Conservation (phyloP, 2,329 filamentous ascomycete species). For the Orbilia blumenaviensis region DNA sequence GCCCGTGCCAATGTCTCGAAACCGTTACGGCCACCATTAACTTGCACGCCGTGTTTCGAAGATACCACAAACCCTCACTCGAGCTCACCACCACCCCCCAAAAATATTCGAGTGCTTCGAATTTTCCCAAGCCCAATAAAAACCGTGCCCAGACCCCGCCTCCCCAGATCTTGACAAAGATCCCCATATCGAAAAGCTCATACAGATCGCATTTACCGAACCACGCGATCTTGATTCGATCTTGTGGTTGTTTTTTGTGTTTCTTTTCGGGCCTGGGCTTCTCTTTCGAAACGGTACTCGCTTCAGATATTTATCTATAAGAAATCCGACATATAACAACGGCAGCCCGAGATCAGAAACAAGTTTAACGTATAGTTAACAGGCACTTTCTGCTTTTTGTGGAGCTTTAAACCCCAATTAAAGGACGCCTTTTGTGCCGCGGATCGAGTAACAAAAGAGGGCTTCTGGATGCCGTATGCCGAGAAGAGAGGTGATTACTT, state of each 20-base stretch:
- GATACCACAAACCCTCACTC: constrained; percentile 20
- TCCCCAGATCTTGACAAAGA: constrained; percentile 23
- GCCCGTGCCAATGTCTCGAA: constrained; percentile 36
- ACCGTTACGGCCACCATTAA: constrained; percentile 40
- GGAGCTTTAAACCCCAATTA: not conserved
- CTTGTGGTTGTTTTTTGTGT: too few relatives aligned
- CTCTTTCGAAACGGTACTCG: constrained; percentile 29
- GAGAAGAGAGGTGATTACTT: not conserved
- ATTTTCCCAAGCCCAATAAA: not conserved
- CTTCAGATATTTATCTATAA: constrained; percentile 43
- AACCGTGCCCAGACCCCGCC: not conserved
- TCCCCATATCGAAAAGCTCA: not conserved
- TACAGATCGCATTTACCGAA: constrained; percentile 25
- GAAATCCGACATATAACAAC: constrained; percentile 34
- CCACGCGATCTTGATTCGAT: constrained; percentile 35
- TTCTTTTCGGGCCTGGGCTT: too few relatives aligned
- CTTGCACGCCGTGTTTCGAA: constrained; percentile 40
- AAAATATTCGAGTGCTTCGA: constrained; percentile 1
- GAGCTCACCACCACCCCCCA: not conserved
- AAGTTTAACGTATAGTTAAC: constrained; percentile 5
- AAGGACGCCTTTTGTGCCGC: not conserved
- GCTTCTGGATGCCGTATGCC: constrained; percentile 2
- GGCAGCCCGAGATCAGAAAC: not conserved
- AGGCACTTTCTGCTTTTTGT: not conserved
- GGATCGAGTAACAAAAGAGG: not conserved